Evolutionary conservation across 768 basidiomycete species (phyloP), one percentile per base, ranked within the genome.

Genomic region (Naganishia onofrii): DNA sequence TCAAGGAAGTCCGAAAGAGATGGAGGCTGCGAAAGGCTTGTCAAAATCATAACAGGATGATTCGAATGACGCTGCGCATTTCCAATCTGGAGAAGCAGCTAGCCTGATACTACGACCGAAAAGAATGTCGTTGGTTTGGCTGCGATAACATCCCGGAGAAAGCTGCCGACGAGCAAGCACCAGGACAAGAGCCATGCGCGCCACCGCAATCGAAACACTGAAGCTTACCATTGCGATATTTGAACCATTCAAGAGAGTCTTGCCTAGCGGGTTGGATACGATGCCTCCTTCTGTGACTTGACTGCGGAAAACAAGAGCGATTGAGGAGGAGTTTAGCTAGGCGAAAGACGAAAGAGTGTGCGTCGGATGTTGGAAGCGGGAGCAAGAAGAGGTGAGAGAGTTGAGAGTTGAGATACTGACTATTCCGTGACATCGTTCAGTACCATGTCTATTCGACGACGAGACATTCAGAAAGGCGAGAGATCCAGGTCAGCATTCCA

Each of bases 381-480:
- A 0, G 28, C 23, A 44, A 51, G 23, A 52, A 28, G 34, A 69
- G 34, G 32, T 8, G 42, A 36, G 57, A 64, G 48, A 44, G 12
- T 29, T 3, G 52, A 42, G 28, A 23, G 32, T 48, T 36, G 6
- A 9, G 19, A 28, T 17, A 84, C 92, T 73, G 70, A 97, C 95
- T 89, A 96, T 83, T 99, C 95, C 7, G 88, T 94, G 9, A 98
- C 95, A 75, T 99, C 93, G 78, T 98, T 92, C 66, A 99, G 82
- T 10, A 80, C 79, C 79, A 80, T 80, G 57, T 80, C 79, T 80
- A 57, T n/a, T 15, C 42, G 9, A 42, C 42, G 23, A n/a, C n/a
- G 48, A 51, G 21, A 51, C 12, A 26, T 6, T 4, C 48, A 26
- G 23, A 51, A 32, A 32, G 42, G 19, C 19, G 38, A 36, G 19